phyloP scores from a whole-genome alignment of 768 basidiomycete species.

The Filobasidium wieringae region DNA sequence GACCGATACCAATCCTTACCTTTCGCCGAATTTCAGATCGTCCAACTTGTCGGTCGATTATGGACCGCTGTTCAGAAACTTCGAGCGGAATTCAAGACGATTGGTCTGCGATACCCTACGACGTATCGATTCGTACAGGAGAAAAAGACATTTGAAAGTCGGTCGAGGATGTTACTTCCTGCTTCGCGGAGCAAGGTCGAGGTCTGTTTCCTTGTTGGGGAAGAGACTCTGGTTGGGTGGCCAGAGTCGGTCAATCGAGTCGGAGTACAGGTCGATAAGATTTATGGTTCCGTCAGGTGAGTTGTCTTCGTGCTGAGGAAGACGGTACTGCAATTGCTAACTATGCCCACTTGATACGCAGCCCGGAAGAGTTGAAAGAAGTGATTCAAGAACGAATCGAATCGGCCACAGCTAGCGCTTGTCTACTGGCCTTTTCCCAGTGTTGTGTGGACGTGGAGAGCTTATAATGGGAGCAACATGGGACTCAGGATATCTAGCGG shows the following conservation, averaged over 20 bases:
- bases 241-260: conserved; percentile 17
- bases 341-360: no score
- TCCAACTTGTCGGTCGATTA: conserved; percentile 22
- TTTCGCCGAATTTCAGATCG: conserved; percentile 14
- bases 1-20: background rate
- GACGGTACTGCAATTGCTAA: no score
- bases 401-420: conserved; percentile 12
- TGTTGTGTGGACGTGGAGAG: conserved; percentile 19
- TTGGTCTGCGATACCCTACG: conserved; percentile 23
- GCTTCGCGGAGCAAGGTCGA: conserved; percentile 17
- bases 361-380: background rate
- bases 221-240: conserved; percentile 17
- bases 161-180: conserved; percentile 15
- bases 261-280: conserved; percentile 13
- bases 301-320: no score
- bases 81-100: conserved; percentile 24
- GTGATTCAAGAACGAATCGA: background rate
- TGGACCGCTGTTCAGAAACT: conserved; percentile 27
- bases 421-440: conserved; percentile 23
- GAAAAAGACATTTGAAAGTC: background rate
- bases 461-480: no score
- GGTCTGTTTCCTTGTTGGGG: conserved; percentile 15
- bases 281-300: conserved; percentile 26
- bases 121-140: background rate
- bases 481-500: no score